Percentiles rank a stretch among this genome's conserved stretches.
phyloP scores from a whole-genome alignment of 345 rosid genomes.

The Lumnitzera littorea region DNA sequence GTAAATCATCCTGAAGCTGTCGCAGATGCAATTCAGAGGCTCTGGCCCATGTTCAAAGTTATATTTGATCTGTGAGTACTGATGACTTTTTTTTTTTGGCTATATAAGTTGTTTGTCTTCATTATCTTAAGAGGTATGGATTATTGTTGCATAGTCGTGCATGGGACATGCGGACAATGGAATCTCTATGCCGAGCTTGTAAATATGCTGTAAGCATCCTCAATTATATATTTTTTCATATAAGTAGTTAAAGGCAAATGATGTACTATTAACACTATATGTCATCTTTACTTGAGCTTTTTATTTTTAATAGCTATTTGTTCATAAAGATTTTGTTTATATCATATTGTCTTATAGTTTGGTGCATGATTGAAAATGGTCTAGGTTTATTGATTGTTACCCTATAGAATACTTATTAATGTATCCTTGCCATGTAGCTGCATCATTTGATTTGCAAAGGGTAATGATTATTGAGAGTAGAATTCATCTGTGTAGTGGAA shows the following conservation, averaged over 20 bases:
- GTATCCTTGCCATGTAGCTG: background rate
- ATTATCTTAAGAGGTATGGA: constrained; percentile 15
- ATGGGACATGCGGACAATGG: constrained; percentile 99
- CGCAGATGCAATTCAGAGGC: constrained; percentile 84
- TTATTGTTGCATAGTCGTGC: constrained; percentile 69
- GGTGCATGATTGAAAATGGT: too few species aligned
- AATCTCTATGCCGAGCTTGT: constrained; percentile 98
- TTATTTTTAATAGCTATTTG: background rate
- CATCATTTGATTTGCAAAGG: too few species aligned
- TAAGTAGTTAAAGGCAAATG: too few species aligned
- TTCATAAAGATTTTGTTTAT: too few species aligned
- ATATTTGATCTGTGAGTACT: constrained; percentile 81
- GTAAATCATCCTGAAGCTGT: constrained; percentile 96
- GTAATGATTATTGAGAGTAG: too few species aligned
- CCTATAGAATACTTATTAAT: too few species aligned
- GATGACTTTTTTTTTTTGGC: constrained; percentile 7
- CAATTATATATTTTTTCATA: background rate
- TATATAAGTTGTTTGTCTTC: constrained; percentile 6
- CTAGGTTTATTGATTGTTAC: too few species aligned
- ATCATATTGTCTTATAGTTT: too few species aligned
- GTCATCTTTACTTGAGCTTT: background rate
- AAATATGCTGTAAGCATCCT: constrained; percentile 87
- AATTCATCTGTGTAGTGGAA: too few species aligned
- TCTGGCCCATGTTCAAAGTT: constrained; percentile 88
- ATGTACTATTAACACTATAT: background rate